Conservation (phyloP, 1,284 basidiomycete genomes). For the Leccinum pachyderme region DNA sequence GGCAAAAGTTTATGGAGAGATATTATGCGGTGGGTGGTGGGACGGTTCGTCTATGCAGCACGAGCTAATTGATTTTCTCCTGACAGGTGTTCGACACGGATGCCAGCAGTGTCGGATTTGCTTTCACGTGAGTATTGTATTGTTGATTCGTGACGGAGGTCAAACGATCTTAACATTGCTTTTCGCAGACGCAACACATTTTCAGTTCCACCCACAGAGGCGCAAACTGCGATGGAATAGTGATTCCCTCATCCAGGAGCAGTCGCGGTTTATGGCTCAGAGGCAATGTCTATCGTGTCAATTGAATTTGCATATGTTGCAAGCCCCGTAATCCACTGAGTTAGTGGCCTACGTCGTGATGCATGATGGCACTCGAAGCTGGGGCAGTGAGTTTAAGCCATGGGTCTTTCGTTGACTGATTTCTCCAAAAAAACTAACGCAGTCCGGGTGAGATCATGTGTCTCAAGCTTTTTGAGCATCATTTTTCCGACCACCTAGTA, state of each 20-base stretch:
- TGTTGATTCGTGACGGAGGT: neutral
- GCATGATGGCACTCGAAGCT: too few relatives aligned
- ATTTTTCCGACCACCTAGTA: too few relatives aligned
- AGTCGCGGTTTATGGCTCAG: neutral
- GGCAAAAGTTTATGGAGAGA: constrained; percentile 32
- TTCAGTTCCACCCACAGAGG: too few relatives aligned
- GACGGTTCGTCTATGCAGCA: neutral
- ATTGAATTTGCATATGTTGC: neutral
- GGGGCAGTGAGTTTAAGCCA: too few relatives aligned
- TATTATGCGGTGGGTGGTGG: constrained; percentile 22
- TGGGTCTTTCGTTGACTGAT: too few relatives aligned
- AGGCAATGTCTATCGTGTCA: neutral
- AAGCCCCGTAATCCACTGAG: neutral
- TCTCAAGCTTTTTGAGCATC: too few relatives aligned
- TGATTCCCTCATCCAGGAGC: neutral
- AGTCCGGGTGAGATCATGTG: too few relatives aligned
- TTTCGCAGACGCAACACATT: neutral
- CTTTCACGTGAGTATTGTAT: neutral
- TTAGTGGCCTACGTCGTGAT: neutral
- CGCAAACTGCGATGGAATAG: neutral
- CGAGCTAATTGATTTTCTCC: neutral
- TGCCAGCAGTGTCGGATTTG: neutral
- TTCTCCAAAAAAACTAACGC: too few relatives aligned
- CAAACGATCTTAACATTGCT: neutral
- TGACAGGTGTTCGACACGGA: neutral